Percentiles rank a stretch among this genome's conserved stretches.
These are phyloP conservation scores for Ceratocystis huliohia DNA, from an alignment of 2,329 filamentous ascomycete genomes.

Conservation along the genomic window DNA sequence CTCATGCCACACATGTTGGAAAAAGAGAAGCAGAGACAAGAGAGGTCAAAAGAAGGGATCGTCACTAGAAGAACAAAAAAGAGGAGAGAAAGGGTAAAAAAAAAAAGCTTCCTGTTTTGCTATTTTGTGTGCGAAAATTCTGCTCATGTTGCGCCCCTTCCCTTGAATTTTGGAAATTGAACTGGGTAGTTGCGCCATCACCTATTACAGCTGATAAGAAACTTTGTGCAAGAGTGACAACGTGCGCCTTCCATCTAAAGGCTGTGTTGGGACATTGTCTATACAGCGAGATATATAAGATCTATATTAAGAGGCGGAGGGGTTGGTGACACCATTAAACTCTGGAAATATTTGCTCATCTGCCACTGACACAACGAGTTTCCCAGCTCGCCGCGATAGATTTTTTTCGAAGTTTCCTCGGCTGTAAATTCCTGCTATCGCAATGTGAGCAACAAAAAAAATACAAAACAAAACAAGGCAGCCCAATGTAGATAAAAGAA, in stretches of 20 bases:
- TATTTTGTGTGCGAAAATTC: constrained; percentile 7
- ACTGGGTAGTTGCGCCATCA: constrained; percentile 8
- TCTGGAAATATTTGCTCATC: not conserved
- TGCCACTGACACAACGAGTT: not conserved
- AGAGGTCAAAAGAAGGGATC: not conserved
- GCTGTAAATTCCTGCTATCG: not conserved
- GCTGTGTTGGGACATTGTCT: not conserved
- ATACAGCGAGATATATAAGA: not conserved
- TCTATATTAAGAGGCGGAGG: not conserved
- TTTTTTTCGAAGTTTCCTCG: not conserved
- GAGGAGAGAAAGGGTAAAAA: not conserved
- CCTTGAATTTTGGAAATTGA: constrained; percentile 4
- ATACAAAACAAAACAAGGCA: not conserved
- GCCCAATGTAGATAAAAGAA: not conserved
- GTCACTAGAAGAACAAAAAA: not conserved
- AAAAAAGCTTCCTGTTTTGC: not conserved
- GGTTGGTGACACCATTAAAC: not conserved
- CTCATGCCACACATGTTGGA: not conserved
- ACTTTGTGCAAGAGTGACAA: constrained; percentile 11
- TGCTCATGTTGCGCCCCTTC: constrained; percentile 3
- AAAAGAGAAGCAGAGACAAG: not conserved
- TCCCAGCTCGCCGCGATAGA: no score
- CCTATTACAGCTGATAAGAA: constrained; percentile 5
- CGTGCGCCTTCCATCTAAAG: not conserved
- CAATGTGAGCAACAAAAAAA: not conserved